phyloP scores from a whole-genome alignment of 106 monocot genomes.

The Apostasia shenzhenica region DNA sequence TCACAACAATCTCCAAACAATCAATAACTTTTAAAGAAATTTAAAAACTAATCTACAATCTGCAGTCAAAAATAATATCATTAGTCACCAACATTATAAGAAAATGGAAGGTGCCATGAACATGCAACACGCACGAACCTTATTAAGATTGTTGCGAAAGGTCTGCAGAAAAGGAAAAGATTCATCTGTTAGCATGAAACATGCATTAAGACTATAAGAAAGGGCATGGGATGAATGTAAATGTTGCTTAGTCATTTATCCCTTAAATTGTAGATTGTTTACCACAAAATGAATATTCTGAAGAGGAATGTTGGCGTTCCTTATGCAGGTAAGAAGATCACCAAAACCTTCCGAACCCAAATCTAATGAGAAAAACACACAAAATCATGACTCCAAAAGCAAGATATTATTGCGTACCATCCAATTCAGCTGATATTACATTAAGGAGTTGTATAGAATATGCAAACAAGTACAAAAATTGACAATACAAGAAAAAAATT shows the following conservation, averaged over 20 bases:
- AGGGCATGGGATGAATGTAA: background rate
- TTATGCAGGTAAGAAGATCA: constrained; percentile 96
- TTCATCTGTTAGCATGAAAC: constrained; percentile 4
- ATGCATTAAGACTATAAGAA: background rate
- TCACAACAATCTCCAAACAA: constrained; percentile 1
- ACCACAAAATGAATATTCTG: constrained; percentile 99
- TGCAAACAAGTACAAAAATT: too few relatives aligned
- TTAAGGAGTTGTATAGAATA: too few relatives aligned
- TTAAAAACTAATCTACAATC: background rate
- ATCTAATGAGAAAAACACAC: constrained; percentile 34
- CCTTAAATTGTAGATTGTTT: constrained; percentile 2
- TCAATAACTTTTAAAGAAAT: background rate
- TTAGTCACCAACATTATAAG: background rate
- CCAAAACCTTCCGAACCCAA: constrained; percentile 77
- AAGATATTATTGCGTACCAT: background rate
- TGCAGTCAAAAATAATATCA: background rate
- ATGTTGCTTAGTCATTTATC: background rate
- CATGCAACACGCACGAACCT: constrained; percentile 36
- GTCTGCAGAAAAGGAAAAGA: constrained; percentile 50
- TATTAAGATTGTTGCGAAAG: constrained; percentile 92
- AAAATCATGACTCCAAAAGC: constrained; percentile 1
- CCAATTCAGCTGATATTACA: too few relatives aligned
- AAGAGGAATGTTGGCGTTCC: constrained; percentile 71
- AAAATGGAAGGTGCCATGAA: background rate
- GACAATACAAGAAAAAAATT: too few relatives aligned